Conservation (phyloP, 495 filamentous ascomycete genomes). For the Neurospora tetrasperma region DNA sequence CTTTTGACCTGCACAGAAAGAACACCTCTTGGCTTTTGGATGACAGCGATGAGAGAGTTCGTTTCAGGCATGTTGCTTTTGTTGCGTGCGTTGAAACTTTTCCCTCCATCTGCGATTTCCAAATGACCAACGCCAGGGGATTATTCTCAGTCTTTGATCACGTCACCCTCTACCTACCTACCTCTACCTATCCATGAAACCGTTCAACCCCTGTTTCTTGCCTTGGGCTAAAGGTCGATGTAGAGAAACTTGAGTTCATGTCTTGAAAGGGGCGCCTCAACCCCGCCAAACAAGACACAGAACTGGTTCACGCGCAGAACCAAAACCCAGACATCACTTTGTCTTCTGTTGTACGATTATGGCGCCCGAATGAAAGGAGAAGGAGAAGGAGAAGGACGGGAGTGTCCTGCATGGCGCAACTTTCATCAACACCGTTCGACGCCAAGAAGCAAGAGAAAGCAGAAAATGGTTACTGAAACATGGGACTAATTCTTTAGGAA, state of each 20-base stretch:
- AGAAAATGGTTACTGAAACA: slow-evolving; percentile 2
- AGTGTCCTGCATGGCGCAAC: not conserved
- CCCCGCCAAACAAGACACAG: not conserved
- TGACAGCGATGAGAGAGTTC: not conserved
- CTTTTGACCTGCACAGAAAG: not conserved
- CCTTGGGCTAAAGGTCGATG: slow-evolving; percentile 27
- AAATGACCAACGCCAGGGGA: not conserved
- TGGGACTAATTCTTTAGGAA: slow-evolving; percentile 31
- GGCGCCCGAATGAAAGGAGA: not conserved
- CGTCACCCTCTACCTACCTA: not conserved
- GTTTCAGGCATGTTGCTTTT: not conserved
- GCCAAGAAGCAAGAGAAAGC: not conserved
- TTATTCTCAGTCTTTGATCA: not conserved
- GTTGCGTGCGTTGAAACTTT: not conserved
- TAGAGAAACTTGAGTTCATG: slow-evolving; percentile 25
- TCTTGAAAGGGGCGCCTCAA: not conserved
- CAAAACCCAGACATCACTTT: not conserved
- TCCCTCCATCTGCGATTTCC: not conserved
- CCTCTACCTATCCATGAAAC: slow-evolving; percentile 3
- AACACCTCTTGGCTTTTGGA: not conserved
- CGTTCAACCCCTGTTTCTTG: slow-evolving; percentile 14
- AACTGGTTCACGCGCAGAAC: not conserved
- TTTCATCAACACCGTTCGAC: not conserved
- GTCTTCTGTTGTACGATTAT: not conserved
- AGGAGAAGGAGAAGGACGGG: not conserved